Conservation (phyloP, 495 filamentous ascomycete genomes). For the Melanomma pulvis-pyrius region DNA sequence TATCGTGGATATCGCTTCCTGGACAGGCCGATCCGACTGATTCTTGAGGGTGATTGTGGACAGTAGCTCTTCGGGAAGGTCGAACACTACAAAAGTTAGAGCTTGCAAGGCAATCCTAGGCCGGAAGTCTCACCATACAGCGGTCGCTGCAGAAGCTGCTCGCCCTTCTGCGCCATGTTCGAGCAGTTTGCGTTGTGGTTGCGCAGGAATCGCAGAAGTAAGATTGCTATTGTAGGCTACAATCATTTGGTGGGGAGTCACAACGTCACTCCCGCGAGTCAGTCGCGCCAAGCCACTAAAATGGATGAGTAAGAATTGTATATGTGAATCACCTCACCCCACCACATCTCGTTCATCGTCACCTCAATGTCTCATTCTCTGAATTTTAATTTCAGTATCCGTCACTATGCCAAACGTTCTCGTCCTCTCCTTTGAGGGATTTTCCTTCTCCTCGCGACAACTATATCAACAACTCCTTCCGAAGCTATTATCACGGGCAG, state of each 20-base stretch:
- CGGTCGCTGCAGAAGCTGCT: constrained; percentile 63
- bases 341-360: not conserved
- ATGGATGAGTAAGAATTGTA: not conserved
- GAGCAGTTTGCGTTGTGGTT: not conserved
- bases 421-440: constrained; percentile 33
- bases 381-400: not conserved
- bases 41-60: constrained; percentile 56
- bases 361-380: not conserved
- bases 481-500: constrained; percentile 29
- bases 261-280: constrained; percentile 27
- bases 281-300: constrained; percentile 24
- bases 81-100: constrained; percentile 65
- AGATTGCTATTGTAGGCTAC: constrained; percentile 8
- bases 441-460: constrained; percentile 35
- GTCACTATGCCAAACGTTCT: constrained; percentile 29
- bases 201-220: not conserved
- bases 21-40: constrained; percentile 19
- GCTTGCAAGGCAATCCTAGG: not conserved
- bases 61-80: constrained; percentile 79
- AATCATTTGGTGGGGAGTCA: constrained; percentile 32
- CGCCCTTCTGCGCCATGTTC: constrained; percentile 44
- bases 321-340: not conserved
- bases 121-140: constrained; percentile 59
- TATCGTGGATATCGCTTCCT: constrained; percentile 9
- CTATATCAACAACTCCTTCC: constrained; percentile 33